Conservation (phyloP, 257 asterid species). For the Mentha longifolia region DNA sequence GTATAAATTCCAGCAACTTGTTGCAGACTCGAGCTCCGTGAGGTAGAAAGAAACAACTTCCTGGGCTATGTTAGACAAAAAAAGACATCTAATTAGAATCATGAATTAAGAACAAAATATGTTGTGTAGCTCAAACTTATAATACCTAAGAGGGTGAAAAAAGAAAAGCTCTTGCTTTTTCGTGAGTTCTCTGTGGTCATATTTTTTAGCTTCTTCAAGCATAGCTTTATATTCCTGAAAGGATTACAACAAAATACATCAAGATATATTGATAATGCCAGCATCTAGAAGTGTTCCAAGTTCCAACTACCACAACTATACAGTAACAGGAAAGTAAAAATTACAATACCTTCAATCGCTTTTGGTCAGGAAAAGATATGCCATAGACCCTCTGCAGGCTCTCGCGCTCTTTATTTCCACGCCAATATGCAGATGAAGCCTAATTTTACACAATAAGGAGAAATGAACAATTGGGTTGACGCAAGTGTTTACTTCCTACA, state of each 20-base stretch:
- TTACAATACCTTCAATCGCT: constrained; percentile 76
- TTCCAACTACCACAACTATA: constrained; percentile 10
- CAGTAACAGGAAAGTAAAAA: constrained; percentile 12
- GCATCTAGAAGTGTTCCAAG: constrained; percentile 3
- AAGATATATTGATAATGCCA: constrained; percentile 31
- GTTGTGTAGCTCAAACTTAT: constrained; percentile 23
- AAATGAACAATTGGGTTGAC: constrained; percentile 9
- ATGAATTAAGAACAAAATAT: constrained; percentile 11
- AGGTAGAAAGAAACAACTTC: constrained; percentile 97
- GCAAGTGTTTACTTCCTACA: constrained; percentile 13
- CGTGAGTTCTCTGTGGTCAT: constrained; percentile 94
- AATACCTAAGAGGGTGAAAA: constrained; percentile 93
- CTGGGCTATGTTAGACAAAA: constrained; percentile 65
- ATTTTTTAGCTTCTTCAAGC: constrained; percentile 97
- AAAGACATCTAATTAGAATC: constrained; percentile 31
- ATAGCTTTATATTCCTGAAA: constrained; percentile 81
- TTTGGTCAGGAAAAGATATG: constrained; percentile 89
- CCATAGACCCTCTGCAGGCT: constrained; percentile 99
- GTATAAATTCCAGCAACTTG: constrained; percentile 80
- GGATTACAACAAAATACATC: constrained; percentile 30
- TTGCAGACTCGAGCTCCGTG: constrained; percentile 94
- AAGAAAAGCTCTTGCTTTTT: constrained; percentile 99
- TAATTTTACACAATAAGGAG: constrained; percentile 36
- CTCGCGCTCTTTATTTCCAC: constrained; percentile 94
- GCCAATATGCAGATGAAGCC: constrained; percentile 99